These are phyloP conservation scores for Cucurbita ficifolia DNA, from an alignment of 306 rosid species.

Conservation along the genomic window DNA sequence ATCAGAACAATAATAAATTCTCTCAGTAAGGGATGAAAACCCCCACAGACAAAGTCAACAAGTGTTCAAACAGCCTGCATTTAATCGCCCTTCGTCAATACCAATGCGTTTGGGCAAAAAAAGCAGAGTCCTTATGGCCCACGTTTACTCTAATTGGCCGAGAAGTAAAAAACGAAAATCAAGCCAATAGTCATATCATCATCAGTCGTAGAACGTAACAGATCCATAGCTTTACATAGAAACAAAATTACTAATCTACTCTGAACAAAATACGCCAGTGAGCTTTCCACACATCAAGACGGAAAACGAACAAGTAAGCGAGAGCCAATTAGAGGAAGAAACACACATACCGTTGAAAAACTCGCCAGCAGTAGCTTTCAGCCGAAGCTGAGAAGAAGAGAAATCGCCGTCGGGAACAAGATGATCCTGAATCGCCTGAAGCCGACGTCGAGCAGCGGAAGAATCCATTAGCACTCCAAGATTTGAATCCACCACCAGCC, in stretches of 20 bases:
- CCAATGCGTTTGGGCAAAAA: background rate
- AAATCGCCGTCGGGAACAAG: constrained; percentile 31
- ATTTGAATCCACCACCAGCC: background rate
- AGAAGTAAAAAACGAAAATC: background rate
- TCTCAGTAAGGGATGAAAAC: background rate
- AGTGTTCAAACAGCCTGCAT: background rate
- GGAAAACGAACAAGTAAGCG: background rate
- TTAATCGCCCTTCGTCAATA: background rate
- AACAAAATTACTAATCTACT: background rate
- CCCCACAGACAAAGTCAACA: background rate
- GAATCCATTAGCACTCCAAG: constrained; percentile 36
- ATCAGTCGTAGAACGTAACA: background rate
- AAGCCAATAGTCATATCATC: background rate
- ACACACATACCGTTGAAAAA: constrained; percentile 39
- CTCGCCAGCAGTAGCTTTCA: constrained; percentile 57
- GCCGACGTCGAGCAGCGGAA: constrained; percentile 59
- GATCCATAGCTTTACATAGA: background rate
- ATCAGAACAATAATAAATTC: background rate
- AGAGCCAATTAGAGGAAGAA: background rate
- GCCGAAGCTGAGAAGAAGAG: constrained; percentile 34
- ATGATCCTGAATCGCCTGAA: constrained; percentile 43
- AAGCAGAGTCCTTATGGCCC: background rate
- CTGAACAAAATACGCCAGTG: background rate
- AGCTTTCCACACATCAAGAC: background rate
- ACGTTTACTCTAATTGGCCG: background rate